Evolutionary conservation across 768 basidiomycete genomes (phyloP), one percentile per base, ranked within the genome.

Genomic region (Amanita muscaria): DNA sequence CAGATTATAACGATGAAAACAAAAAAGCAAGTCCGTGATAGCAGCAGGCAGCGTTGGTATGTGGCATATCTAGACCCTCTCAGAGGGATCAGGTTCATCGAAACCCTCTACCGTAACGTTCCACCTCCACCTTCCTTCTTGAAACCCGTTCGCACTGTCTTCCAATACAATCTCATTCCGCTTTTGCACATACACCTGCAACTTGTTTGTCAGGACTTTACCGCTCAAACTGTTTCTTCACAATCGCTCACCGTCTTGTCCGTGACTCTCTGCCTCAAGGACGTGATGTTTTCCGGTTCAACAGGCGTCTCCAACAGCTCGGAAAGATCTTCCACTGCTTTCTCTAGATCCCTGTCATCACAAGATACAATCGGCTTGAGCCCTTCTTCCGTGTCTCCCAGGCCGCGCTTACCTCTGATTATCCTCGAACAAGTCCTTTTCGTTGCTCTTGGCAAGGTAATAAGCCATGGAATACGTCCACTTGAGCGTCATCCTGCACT

Each of bases 401-500:
- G 14, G 23, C 16, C 10, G 22, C 7, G 62, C 72, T 32, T 49
- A 82, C 87, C 87, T 74, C 65, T 99, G 96, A 58, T 98, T 98
- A 64, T 97, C 93, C 63, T 97, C 94, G 56, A 91, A 98, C 36
- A 98, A 66, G 58, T 91, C 88, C 66, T 97, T 98, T 72, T 86
- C 72, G 58, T 97, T 98, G 42, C 87, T 80, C 58, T 76, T 83
- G 31, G 79, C 83, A 22, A 99, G 76, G 59, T 97, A 98, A 68
- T 91, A 99, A 22, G 93, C 94, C 94, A 99, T 97, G 2, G 91
- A 87, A 56, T 99, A 99, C 10, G 94, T 97, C 94, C 96, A 99
- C 65, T 97, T 98, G 47, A 99, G 79, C 30, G 94, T 97, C 70
- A 80, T 88, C 21, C 96, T 80, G 65, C 96, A 88, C 60, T 83